phyloP scores from a whole-genome alignment of 208 protist genomes.

The Leishmania tarentolae region DNA sequence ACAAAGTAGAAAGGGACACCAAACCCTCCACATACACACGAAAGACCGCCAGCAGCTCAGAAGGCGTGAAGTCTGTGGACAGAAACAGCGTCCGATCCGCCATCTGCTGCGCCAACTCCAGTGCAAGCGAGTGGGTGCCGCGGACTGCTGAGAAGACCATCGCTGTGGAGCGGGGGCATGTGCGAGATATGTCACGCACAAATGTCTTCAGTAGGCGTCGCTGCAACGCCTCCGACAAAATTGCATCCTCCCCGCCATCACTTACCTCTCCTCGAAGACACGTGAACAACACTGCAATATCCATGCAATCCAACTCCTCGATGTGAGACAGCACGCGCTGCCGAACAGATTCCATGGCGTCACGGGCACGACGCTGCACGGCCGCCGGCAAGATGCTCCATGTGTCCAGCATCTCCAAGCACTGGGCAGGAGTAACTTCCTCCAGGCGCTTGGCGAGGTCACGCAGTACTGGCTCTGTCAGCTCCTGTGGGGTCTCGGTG shows the following conservation, averaged over 20 bases:
- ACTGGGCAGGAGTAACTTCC: constrained; percentile 43
- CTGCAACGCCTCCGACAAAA: constrained; percentile 25
- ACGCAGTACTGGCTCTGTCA: constrained; percentile 52
- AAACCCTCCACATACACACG: constrained; percentile 60
- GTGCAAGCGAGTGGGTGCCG: constrained; percentile 22
- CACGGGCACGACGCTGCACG: constrained; percentile 21
- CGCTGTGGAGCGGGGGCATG: constrained; percentile 68
- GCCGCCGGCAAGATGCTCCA: constrained; percentile 35
- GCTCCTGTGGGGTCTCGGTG: constrained; percentile 38
- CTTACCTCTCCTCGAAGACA: constrained; percentile 18
- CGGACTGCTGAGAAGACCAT: constrained; percentile 67
- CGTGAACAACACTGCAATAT: constrained; percentile 75
- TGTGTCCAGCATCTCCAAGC: constrained; percentile 68
- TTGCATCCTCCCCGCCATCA: not conserved
- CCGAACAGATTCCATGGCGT: constrained; percentile 29
- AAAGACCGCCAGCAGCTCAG: constrained; percentile 78
- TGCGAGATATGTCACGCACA: constrained; percentile 31
- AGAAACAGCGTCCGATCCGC: constrained; percentile 75
- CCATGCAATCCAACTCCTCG: constrained; percentile 56
- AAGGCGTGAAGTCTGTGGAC: constrained; percentile 74
- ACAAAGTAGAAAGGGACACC: constrained; percentile 40
- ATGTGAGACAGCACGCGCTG: constrained; percentile 26
- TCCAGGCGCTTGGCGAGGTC: constrained; percentile 42
- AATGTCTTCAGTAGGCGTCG: constrained; percentile 42
- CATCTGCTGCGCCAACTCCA: constrained; percentile 57